Percentiles rank a stretch among this genome's conserved stretches.
Conservation (phyloP, 768 basidiomycete species). For the Rubroboletus satanas region DNA sequence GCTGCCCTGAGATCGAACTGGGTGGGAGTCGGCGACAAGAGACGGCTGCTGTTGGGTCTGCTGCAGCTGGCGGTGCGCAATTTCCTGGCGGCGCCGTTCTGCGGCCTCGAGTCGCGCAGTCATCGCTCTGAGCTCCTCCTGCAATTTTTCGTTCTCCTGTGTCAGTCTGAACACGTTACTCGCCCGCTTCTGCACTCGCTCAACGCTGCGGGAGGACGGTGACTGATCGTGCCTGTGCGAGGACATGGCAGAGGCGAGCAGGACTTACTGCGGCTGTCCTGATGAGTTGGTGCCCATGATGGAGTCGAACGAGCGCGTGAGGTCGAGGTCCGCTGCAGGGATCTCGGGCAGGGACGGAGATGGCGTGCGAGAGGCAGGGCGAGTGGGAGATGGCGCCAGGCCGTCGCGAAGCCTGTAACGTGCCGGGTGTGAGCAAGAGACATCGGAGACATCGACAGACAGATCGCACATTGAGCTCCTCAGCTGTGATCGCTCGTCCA, state of each 20-base stretch:
- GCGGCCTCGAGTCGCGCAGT: slow-evolving; percentile 70
- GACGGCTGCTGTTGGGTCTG: slow-evolving; percentile 12
- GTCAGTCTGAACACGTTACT: slow-evolving; percentile 74
- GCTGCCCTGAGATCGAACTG: slow-evolving; percentile 16
- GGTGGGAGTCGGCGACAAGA: slow-evolving; percentile 11
- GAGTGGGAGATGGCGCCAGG: slow-evolving; percentile 17
- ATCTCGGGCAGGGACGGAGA: slow-evolving; percentile 49
- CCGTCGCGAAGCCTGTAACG: slow-evolving; percentile 19
- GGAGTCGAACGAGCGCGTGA: slow-evolving; percentile 40
- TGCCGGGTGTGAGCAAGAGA: slow-evolving; percentile 19
- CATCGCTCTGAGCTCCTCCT: slow-evolving; percentile 73
- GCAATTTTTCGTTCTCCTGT: slow-evolving; percentile 76
- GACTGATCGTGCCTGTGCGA: slow-evolving; percentile 29
- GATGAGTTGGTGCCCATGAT: slow-evolving; percentile 35
- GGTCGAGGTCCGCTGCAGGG: slow-evolving; percentile 43
- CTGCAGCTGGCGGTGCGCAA: slow-evolving; percentile 37
- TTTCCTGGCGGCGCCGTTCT: slow-evolving; percentile 54
- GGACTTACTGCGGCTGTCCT: slow-evolving; percentile 46
- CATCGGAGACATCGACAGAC: slow-evolving; percentile 1
- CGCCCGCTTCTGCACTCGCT: slow-evolving; percentile 60
- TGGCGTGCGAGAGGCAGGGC: slow-evolving; percentile 23
- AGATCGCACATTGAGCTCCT: slow-evolving; percentile 23
- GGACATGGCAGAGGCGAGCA: slow-evolving; percentile 21
- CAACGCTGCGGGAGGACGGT: slow-evolving; percentile 26
- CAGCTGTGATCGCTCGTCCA: slow-evolving; percentile 23